Conservation (phyloP, 164 flowering plant species). For the Nymphaea thermarum region DNA sequence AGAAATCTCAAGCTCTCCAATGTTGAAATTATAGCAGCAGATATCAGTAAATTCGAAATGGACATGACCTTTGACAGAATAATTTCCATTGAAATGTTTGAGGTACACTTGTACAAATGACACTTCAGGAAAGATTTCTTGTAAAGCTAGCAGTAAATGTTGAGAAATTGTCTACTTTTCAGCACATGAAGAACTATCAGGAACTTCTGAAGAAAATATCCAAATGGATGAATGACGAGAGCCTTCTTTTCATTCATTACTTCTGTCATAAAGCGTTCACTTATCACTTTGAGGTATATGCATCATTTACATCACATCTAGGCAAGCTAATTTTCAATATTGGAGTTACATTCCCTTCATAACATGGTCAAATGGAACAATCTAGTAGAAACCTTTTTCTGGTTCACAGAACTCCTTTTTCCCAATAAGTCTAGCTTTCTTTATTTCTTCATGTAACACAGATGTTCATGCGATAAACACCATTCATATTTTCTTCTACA, state of each 20-base stretch:
- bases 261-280: constrained; percentile 90
- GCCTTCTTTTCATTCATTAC: constrained; percentile 72
- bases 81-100: constrained; percentile 92
- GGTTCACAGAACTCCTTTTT: neutral
- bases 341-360: neutral
- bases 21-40: constrained; percentile 75
- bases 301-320: neutral
- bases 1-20: constrained; percentile 26
- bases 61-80: constrained; percentile 71
- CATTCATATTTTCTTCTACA: neutral
- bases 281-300: constrained; percentile 86
- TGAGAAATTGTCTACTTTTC: neutral
- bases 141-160: too few species aligned
- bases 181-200: constrained; percentile 96
- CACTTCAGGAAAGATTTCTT: too few species aligned
- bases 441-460: neutral
- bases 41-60: constrained; percentile 81
- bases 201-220: constrained; percentile 88
- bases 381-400: neutral
- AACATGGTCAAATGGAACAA: neutral
- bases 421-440: too few species aligned
- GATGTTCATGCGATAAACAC: neutral
- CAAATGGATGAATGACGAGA: constrained; percentile 75
- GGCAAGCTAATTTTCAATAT: too few species aligned
- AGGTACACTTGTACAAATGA: constrained; percentile 27